phyloP scores from a whole-genome alignment of 306 rosid species.

The Quercus variabilis region DNA sequence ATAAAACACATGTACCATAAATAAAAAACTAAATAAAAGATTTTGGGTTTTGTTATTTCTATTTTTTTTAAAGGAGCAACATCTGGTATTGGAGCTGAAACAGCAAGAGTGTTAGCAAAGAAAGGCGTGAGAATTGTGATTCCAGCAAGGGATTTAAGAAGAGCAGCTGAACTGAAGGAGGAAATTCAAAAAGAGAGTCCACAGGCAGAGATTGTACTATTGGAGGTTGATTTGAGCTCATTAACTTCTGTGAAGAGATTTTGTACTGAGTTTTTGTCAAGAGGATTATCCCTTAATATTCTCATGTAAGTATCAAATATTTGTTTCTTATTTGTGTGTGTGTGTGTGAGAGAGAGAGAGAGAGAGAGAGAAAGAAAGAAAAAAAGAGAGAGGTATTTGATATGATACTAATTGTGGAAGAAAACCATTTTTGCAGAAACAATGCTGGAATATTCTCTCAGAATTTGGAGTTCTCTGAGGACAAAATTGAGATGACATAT shows the following conservation, averaged over 20 bases:
- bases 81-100: conserved; percentile 94
- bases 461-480: conserved; percentile 79
- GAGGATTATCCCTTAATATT: conserved; percentile 69
- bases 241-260: conserved; percentile 74
- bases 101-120: conserved; percentile 89
- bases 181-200: conserved; percentile 65
- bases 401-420: conserved; percentile 9
- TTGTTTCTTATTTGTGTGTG: neutral
- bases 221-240: conserved; percentile 90
- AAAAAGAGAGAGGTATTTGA: neutral
- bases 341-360: neutral
- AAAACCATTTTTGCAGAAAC: conserved; percentile 55
- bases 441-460: conserved; percentile 86
- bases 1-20: neutral
- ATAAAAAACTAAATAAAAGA: neutral
- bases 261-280: conserved; percentile 64
- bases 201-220: conserved; percentile 57
- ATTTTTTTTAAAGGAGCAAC: conserved; percentile 55
- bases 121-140: conserved; percentile 87
- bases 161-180: conserved; percentile 60
- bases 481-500: conserved; percentile 92
- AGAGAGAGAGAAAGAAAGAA: too few species aligned
- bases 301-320: conserved; percentile 58
- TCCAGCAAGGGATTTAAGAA: conserved; percentile 72
- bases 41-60: neutral